These are phyloP conservation scores for Pluteus cervinus DNA, from an alignment of 768 basidiomycete genomes.

Conservation along the genomic window DNA sequence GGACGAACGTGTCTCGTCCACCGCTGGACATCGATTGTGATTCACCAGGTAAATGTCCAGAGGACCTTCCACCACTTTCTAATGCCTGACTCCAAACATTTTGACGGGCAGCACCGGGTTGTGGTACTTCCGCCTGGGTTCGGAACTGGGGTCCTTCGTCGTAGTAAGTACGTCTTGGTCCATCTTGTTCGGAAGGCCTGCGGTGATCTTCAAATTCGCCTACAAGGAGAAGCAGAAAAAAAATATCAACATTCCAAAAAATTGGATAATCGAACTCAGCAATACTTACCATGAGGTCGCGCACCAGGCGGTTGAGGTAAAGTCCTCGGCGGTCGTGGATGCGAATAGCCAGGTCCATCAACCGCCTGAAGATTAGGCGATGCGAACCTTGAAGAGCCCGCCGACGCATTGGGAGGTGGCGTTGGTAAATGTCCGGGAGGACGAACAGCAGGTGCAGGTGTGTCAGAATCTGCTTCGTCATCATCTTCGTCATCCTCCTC, in stretches of 20 bases:
- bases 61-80: constrained; percentile 56
- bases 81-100: constrained; percentile 88
- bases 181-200: constrained; percentile 35
- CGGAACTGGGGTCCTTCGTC: constrained; percentile 50
- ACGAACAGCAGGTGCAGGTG: constrained; percentile 30
- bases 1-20: constrained; percentile 66
- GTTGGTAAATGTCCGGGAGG: no score
- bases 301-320: constrained; percentile 59
- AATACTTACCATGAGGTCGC: constrained; percentile 35
- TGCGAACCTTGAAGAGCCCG: no score
- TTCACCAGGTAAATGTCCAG: constrained; percentile 35
- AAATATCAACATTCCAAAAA: constrained; percentile 9
- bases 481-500: constrained; percentile 80
- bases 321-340: constrained; percentile 52
- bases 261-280: constrained; percentile 8
- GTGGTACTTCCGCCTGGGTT: constrained; percentile 49
- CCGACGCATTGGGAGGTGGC: no score
- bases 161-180: constrained; percentile 45
- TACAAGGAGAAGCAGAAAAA: constrained; percentile 20
- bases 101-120: constrained; percentile 52
- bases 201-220: constrained; percentile 35
- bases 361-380: no score
- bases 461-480: constrained; percentile 66
- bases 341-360: constrained; percentile 22
- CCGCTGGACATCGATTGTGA: no score